Base-by-base conservation (phyloP, 768 basidiomycete genomes). In the Boletus rubescentipes region DNA sequence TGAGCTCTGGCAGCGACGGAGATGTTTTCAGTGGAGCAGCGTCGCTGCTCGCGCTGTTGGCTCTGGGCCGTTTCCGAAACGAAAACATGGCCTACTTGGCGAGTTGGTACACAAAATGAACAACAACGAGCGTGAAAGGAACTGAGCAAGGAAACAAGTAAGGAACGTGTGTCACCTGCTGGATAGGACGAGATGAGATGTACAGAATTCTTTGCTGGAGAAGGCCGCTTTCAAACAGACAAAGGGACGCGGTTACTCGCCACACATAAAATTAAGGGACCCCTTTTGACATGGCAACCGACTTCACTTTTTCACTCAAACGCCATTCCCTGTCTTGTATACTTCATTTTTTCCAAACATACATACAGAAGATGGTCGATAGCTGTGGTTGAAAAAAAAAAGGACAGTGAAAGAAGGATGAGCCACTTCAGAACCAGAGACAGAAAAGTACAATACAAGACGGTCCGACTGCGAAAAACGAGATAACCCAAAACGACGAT, bases 1-100 rank as follows among this genome's bases (percentile, higher is more conserved):
- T 78, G 60, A 93, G 79, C 65, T 90, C 84, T 53, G 91, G 91
- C 35, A 93, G 79, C 46, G 90, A 92, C 9, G 89, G 87, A 37
- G 88, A 89, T n/a, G 84, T 77, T 63, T 83, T 85, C 48, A 92
- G 77, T 56, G 73, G 72, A 34, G 77, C 72, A 20, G 50, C 65
- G 30, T 51, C 48, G 53, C 66, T 66, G 63, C 55, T 55, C 38
- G 77, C 71, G 62, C 79, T 74, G 62, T 69, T 72, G 72, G 79
- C 76, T 75, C 77, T 83, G 62, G 70, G 72, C 54, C 81, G 76
- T 70, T 84, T 89, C 62, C 87, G 83, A 56, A 88, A 85, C 48
- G 83, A 84, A 70, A 89, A 90, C 87, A 91, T 91, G 61, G 69
- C 58, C 52, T 52, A 44, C 50, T 52, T 53, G 37, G 56, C 32